phyloP scores from a whole-genome alignment of 2,329 filamentous ascomycete genomes.

The Colletotrichum theobromicola region DNA sequence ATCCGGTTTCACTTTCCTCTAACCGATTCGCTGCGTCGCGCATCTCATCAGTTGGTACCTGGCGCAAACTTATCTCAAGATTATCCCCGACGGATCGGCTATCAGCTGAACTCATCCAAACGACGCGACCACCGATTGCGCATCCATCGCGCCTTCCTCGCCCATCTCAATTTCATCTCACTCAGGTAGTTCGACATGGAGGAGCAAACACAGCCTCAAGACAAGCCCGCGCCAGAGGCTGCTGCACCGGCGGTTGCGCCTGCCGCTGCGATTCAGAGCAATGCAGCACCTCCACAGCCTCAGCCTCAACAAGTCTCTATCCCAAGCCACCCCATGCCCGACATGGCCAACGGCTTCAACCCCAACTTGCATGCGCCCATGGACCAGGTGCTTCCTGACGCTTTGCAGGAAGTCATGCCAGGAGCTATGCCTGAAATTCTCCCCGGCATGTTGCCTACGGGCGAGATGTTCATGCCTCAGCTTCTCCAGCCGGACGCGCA shows the following conservation, averaged over 20 bases:
- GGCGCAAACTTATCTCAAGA: background rate
- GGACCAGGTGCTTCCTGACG: slow-evolving; percentile 22
- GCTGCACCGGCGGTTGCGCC: background rate
- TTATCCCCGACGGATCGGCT: background rate
- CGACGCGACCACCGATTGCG: background rate
- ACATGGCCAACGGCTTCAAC: slow-evolving; percentile 4
- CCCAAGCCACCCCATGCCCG: slow-evolving; percentile 8
- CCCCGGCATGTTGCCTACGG: slow-evolving; percentile 19
- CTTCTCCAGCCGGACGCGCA: slow-evolving; percentile 4
- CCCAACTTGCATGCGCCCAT: slow-evolving; percentile 16
- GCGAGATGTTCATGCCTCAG: slow-evolving; percentile 22
- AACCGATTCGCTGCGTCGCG: background rate
- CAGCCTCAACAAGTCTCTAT: background rate
- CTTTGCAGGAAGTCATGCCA: slow-evolving; percentile 21
- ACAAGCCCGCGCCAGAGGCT: slow-evolving; percentile 2
- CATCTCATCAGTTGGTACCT: background rate
- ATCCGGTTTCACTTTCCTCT: slow-evolving; percentile 1
- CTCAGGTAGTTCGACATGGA: slow-evolving; percentile 5
- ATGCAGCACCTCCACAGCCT: background rate
- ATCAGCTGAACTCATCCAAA: background rate
- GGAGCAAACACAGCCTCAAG: slow-evolving; percentile 8
- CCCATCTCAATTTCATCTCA: background rate
- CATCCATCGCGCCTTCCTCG: background rate
- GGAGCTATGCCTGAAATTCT: slow-evolving; percentile 22
- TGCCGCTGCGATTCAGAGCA: background rate